These are phyloP conservation scores for Paracoccidioides lutzii DNA, from an alignment of 2,329 filamentous ascomycete species.

Conservation along the genomic window DNA sequence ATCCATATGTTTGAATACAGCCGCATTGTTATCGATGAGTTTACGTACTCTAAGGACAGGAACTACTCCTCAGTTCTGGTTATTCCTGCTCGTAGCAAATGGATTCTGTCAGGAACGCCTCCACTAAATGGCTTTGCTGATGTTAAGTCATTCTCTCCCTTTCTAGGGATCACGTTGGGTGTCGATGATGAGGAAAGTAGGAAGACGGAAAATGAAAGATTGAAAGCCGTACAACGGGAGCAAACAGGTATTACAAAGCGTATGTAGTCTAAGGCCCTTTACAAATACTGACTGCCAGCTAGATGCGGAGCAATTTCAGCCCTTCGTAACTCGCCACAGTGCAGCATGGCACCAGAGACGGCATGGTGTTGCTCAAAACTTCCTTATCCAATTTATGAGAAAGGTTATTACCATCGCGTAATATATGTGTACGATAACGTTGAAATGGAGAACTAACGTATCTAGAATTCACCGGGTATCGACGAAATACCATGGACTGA, in stretches of 20 bases:
- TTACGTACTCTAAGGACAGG: constrained; percentile 41
- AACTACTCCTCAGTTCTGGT: constrained; percentile 32
- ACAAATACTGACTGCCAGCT: constrained; percentile 13
- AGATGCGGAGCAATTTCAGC: constrained; percentile 44
- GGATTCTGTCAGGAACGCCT: constrained; percentile 53
- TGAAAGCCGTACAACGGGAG: constrained; percentile 30
- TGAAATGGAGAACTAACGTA: background rate
- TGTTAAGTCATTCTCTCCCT: constrained; percentile 44
- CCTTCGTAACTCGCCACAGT: constrained; percentile 38
- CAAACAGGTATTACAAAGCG: constrained; percentile 26
- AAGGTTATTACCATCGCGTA: constrained; percentile 18
- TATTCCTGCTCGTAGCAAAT: constrained; percentile 41
- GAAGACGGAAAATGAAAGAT: constrained; percentile 33
- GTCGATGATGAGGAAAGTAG: constrained; percentile 38
- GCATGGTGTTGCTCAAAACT: constrained; percentile 40
- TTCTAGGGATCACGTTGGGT: constrained; percentile 44
- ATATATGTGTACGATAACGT: background rate
- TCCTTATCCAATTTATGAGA: constrained; percentile 42
- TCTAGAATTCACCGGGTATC: constrained; percentile 31
- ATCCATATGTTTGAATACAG: constrained; percentile 50
- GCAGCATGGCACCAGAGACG: constrained; percentile 40
- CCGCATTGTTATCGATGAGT: constrained; percentile 52
- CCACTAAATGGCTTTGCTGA: constrained; percentile 45
- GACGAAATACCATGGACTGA: constrained; percentile 35
- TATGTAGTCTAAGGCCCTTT: background rate